Evolutionary conservation across 345 rosid genomes (phyloP), one percentile per base, ranked within the genome.

Genomic region (Firmiana major): DNA sequence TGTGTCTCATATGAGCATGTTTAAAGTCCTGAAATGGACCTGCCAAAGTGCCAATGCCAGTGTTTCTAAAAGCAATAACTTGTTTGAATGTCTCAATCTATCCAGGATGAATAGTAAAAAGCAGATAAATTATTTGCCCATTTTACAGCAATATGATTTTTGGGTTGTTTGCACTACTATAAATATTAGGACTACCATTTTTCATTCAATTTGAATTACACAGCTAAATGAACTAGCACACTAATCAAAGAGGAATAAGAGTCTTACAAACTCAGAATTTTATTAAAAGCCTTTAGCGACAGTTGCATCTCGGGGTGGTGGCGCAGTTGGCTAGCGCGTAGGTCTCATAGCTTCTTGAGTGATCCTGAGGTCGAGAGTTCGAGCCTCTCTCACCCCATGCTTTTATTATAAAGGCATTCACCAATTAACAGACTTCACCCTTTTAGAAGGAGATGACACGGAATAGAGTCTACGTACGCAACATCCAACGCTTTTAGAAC

Each of bases 311-410:
- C 4, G 90, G 90, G 91, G 89, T 86, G 89, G 88, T 81, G 88
- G 90, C 89, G 92, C 89, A 87, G 90, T 88, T 89, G 92, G 88
- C 87, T 87, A 89, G 92, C 92, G 87, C 89, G 90, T 83, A 86
- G 92, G 90, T 90, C 90, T 89, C 91, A 86, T 86, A 85, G 91
- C 91, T 76, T 62, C 2, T 2, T 26, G 93, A 89, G 97, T 84
- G 0, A 94, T 91, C 92, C 97, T 88, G 92, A 90, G 92, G 94
- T 92, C 89, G 94, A 91, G 97, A 89, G 97, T 86, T 87, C 90
- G 91, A 87, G 87, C 93, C 93, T 89, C 89, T 90, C 97, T 89
- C 97, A 89, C 91, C 96, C 94, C 94, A 92, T 7, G n/a, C 1
- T 16, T 13, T 51, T 49, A 16, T 4, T 5, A 49, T 34, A 34